Conservation (phyloP, 805 yeast genomes). For the Myxozyma lipomycoides region DNA sequence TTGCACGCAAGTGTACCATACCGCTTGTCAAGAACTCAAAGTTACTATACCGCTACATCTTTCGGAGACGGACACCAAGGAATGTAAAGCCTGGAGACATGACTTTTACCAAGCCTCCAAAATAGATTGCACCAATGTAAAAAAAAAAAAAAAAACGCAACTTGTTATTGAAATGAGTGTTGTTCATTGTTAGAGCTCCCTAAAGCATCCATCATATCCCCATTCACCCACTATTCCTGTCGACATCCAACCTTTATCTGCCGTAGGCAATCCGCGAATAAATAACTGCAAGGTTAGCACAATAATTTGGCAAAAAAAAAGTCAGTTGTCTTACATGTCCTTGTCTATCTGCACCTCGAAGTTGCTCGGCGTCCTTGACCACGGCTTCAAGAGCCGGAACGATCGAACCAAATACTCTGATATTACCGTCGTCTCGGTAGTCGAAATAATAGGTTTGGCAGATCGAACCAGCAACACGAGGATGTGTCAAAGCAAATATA, state of each 20-base stretch:
- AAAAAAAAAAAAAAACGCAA: not conserved
- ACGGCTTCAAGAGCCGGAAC: slow-evolving; percentile 34
- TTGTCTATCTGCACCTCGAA: slow-evolving; percentile 27
- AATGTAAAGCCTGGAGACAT: not conserved
- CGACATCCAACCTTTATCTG: slow-evolving; percentile 30
- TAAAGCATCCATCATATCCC: slow-evolving; percentile 35
- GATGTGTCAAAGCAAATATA: slow-evolving; percentile 35
- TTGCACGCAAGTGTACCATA: slow-evolving; percentile 49
- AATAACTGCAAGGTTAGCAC: slow-evolving; percentile 10
- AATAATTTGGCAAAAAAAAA: not conserved
- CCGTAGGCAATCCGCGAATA: slow-evolving; percentile 31
- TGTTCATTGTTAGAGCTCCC: slow-evolving; percentile 4
- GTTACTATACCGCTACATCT: not conserved
- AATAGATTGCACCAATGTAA: not conserved
- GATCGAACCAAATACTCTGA: slow-evolving; percentile 32
- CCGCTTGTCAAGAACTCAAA: slow-evolving; percentile 36
- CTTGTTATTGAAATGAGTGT: not conserved
- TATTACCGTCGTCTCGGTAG: slow-evolving; percentile 30
- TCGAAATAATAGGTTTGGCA: slow-evolving; percentile 38
- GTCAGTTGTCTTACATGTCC: slow-evolving; percentile 25
- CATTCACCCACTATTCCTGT: slow-evolving; percentile 31
- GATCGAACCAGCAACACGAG: slow-evolving; percentile 35
- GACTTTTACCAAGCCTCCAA: not conserved
- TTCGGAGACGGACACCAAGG: not conserved
- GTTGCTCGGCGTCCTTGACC: slow-evolving; percentile 28